Conservation (phyloP, 2,329 filamentous ascomycete genomes). For the Clonostachys sp. region DNA sequence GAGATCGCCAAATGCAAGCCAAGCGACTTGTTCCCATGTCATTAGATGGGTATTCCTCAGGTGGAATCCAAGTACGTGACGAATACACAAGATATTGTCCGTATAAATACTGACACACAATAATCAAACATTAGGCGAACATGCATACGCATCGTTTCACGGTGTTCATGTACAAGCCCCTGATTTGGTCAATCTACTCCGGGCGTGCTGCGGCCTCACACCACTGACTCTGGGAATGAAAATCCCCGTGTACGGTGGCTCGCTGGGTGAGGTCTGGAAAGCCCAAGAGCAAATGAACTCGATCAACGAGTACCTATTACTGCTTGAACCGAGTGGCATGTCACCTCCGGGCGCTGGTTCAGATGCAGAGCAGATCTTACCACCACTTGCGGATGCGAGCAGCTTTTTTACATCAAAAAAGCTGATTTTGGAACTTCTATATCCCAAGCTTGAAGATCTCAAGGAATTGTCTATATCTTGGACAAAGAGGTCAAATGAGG, state of each 20-base stretch:
- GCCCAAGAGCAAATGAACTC: constrained; percentile 33
- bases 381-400: constrained; percentile 18
- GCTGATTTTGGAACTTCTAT: constrained; percentile 47
- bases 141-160: constrained; percentile 60
- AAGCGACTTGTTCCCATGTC: constrained; percentile 64
- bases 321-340: constrained; percentile 30
- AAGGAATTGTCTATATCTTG: constrained; percentile 40
- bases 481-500: constrained; percentile 37
- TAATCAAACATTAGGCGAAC: constrained; percentile 49
- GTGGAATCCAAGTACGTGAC: constrained; percentile 72
- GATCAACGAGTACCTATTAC: constrained; percentile 50
- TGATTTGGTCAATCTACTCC: constrained; percentile 66
- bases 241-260: constrained; percentile 20
- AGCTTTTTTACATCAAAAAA: constrained; percentile 38
- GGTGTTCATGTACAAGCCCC: constrained; percentile 58
- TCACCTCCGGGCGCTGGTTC: background rate
- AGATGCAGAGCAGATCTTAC: background rate
- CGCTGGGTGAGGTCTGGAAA: constrained; percentile 43
- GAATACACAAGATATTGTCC: background rate
- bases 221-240: constrained; percentile 12
- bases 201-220: constrained; percentile 58
- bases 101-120: background rate
- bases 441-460: constrained; percentile 46
- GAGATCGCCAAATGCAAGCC: constrained; percentile 64
- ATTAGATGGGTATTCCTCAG: constrained; percentile 77